Percentiles rank a stretch among this genome's conserved stretches.
phyloP scores from a whole-genome alignment of 148 eudicot genomes.

The Cornus controversa region DNA sequence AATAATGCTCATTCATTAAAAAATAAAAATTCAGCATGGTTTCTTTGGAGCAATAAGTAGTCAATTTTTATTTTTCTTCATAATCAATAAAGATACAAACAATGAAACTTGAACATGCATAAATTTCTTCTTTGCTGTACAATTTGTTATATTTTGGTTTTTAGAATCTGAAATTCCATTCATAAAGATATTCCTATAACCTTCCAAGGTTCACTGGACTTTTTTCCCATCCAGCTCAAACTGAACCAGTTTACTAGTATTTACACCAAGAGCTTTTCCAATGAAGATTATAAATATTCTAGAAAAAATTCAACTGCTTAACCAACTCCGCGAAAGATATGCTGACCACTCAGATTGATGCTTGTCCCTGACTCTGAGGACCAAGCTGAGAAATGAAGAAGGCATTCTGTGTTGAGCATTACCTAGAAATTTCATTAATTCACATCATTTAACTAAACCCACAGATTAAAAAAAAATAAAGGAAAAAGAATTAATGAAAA shows the following conservation, averaged over 20 bases:
- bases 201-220: not conserved
- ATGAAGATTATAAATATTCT: not conserved
- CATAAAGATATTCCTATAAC: not conserved
- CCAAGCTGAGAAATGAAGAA: not conserved
- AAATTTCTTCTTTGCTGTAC: not conserved
- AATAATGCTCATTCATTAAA: not conserved
- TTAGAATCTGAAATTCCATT: not conserved
- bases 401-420: not conserved
- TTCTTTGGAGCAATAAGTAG: not conserved
- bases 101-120: not conserved
- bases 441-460: not conserved
- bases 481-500: not conserved
- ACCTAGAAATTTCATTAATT: not conserved
- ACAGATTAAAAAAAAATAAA: too few species aligned
- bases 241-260: not conserved
- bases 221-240: not conserved
- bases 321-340: too few species aligned
- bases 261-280: not conserved
- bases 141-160: not conserved
- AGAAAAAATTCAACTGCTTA: not conserved
- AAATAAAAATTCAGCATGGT: not conserved
- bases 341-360: not conserved
- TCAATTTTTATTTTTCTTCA: not conserved
- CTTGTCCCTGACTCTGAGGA: not conserved
- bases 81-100: not conserved